phyloP scores from a whole-genome alignment of 345 rosid species.

The Brassica nigra region DNA sequence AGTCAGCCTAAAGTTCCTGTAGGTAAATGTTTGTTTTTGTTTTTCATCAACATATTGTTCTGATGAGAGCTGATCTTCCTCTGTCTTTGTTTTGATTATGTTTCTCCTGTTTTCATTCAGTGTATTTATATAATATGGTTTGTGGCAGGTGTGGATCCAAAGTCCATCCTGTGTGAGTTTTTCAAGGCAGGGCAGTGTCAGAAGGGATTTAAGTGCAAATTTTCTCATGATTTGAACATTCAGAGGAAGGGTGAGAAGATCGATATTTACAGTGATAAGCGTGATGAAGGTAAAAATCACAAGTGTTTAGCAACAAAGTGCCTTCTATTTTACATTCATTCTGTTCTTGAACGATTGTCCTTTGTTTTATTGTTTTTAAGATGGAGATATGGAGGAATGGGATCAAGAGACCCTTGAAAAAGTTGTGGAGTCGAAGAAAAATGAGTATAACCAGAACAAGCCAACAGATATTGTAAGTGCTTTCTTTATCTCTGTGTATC shows the following conservation, averaged over 20 bases:
- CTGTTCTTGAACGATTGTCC: not conserved
- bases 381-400: constrained; percentile 92
- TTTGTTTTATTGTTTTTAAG: constrained; percentile 10
- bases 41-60: not conserved
- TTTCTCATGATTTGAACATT: constrained; percentile 90
- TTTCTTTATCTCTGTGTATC: constrained; percentile 8
- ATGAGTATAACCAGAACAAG: constrained; percentile 81
- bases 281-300: constrained; percentile 60
- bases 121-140: not conserved
- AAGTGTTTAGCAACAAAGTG: not conserved
- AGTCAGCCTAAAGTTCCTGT: constrained; percentile 94
- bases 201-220: constrained; percentile 92
- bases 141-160: constrained; percentile 86
- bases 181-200: constrained; percentile 88
- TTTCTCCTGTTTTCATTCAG: not conserved
- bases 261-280: constrained; percentile 83
- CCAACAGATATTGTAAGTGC: constrained; percentile 85
- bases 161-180: constrained; percentile 87
- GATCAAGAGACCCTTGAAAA: constrained; percentile 92
- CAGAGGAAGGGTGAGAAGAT: constrained; percentile 98
- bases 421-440: constrained; percentile 82
- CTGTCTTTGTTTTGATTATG: not conserved
- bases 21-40: constrained; percentile 46
- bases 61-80: not conserved
- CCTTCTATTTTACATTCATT: not conserved